Conservation (phyloP, 345 rosid genomes). For the Bruguiera parviflora region DNA sequence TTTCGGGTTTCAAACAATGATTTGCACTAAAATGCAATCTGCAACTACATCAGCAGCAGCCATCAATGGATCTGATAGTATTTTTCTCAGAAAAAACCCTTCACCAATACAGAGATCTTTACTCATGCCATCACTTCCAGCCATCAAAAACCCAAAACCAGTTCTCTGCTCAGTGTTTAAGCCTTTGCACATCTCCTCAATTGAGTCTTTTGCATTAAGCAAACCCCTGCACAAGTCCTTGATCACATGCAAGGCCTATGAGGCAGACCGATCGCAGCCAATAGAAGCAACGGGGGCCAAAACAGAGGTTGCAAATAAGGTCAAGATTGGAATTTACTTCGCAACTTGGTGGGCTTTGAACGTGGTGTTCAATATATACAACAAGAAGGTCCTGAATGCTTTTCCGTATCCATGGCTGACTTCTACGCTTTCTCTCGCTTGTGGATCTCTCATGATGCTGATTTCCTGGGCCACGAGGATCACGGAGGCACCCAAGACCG, state of each 20-base stretch:
- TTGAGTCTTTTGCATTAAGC: conserved; percentile 28
- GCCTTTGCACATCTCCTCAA: conserved; percentile 58
- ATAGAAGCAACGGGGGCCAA: conserved; percentile 31
- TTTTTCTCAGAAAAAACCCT: conserved; percentile 31
- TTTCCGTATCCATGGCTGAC: conserved; percentile 97
- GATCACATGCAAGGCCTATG: conserved; percentile 73
- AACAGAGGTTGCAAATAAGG: conserved; percentile 47
- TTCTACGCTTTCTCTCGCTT: conserved; percentile 85
- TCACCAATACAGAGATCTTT: conserved; percentile 31
- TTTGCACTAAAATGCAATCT: conserved; percentile 38
- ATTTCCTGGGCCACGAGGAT: conserved; percentile 80
- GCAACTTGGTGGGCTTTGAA: conserved; percentile 69
- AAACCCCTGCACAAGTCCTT: conserved; percentile 24
- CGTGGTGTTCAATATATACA: conserved; percentile 91
- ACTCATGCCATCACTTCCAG: conserved; percentile 33
- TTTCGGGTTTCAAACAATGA: conserved; percentile 33
- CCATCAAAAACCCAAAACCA: conserved; percentile 21
- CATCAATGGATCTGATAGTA: conserved; percentile 40
- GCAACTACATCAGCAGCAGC: conserved; percentile 26
- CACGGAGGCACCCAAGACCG: conserved; percentile 71
- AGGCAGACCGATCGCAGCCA: conserved; percentile 70
- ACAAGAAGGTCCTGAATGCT: conserved; percentile 96
- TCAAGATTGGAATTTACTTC: conserved; percentile 79
- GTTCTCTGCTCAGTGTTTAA: conserved; percentile 41
- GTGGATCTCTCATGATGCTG: conserved; percentile 90